These are phyloP conservation scores for Didymella glomerata DNA, from an alignment of 2,329 filamentous ascomycete genomes.

Conservation along the genomic window DNA sequence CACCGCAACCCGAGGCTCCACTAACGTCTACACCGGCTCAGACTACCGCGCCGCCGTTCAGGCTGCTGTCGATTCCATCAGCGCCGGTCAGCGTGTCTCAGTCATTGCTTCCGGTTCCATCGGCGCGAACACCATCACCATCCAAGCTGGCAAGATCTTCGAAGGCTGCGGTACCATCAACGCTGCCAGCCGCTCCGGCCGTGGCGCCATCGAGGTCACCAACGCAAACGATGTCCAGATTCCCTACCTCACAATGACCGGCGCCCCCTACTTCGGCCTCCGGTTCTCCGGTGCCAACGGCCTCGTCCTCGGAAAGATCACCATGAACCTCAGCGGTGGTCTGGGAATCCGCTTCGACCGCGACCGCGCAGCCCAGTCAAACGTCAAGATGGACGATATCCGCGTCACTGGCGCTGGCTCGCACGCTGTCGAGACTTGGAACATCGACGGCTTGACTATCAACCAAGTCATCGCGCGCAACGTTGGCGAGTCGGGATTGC, in stretches of 20 bases:
- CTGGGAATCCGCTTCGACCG: conserved; percentile 67
- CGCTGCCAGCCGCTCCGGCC: conserved; percentile 52
- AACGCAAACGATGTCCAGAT: conserved; percentile 61
- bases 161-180: conserved; percentile 68
- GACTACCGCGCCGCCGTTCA: conserved; percentile 66
- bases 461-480: conserved; percentile 62
- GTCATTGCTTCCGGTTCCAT: conserved; percentile 65
- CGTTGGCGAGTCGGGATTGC: conserved; percentile 65
- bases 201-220: conserved; percentile 64
- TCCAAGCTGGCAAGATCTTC: conserved; percentile 64
- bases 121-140: conserved; percentile 61
- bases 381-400: conserved; percentile 64
- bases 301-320: conserved; percentile 62
- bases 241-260: conserved; percentile 66
- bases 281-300: conserved; percentile 63
- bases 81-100: conserved; percentile 61
- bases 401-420: conserved; percentile 62
- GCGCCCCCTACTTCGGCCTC: conserved; percentile 66
- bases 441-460: conserved; percentile 64
- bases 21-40: conserved; percentile 60
- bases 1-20: conserved; percentile 56
- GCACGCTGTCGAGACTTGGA: conserved; percentile 68
- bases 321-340: conserved; percentile 63
- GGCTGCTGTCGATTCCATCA: conserved; percentile 62
- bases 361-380: conserved; percentile 61